Conservation (phyloP, 441 rosid species). For the Omphalea diandra region DNA sequence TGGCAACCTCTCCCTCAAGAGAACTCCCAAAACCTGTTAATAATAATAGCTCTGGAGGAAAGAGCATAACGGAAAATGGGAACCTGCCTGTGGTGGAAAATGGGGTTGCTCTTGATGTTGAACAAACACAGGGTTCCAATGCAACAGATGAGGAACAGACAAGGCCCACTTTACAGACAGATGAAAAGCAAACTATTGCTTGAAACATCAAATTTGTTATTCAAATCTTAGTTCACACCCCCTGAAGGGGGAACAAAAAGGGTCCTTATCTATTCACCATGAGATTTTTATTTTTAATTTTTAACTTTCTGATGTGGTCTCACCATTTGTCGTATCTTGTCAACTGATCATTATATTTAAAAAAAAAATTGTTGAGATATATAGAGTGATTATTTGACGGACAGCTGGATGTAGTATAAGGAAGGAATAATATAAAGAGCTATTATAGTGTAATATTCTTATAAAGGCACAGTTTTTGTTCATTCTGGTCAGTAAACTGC, state of each 20-base stretch:
- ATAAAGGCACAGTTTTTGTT: background rate
- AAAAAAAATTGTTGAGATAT: slow-evolving; percentile 4
- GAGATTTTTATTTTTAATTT: background rate
- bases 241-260: too few relatives aligned
- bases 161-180: slow-evolving; percentile 23
- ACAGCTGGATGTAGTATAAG: slow-evolving; percentile 4
- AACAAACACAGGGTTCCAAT: slow-evolving; percentile 29
- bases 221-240: background rate
- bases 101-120: slow-evolving; percentile 38
- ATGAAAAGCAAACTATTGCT: slow-evolving; percentile 25
- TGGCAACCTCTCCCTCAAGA: slow-evolving; percentile 49
- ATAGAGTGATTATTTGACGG: slow-evolving; percentile 4
- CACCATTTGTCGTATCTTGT: slow-evolving; percentile 2
- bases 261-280: background rate
- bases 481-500: background rate
- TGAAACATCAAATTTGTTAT: slow-evolving; percentile 17
- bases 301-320: background rate
- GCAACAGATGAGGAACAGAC: slow-evolving; percentile 32
- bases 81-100: slow-evolving; percentile 37
- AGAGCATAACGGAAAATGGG: slow-evolving; percentile 43
- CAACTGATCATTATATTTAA: background rate
- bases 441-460: background rate
- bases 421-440: background rate
- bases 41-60: slow-evolving; percentile 36
- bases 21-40: slow-evolving; percentile 45